Conservation (phyloP, 73 alveolate genomes). For the Durusdinium trenchii region DNA sequence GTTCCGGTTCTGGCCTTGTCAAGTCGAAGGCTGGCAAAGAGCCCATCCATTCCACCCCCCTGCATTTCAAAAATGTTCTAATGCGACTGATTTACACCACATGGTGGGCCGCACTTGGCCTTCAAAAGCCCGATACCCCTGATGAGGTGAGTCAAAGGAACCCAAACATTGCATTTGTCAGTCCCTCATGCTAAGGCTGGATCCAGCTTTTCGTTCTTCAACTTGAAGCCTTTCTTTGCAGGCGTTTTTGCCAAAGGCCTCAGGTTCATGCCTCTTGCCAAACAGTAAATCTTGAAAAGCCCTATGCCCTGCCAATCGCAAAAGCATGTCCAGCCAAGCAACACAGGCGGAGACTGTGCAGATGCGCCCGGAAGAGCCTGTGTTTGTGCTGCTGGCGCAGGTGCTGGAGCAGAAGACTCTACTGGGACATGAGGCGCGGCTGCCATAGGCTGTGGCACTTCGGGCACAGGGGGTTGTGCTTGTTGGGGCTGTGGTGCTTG, state of each 20-base stretch:
- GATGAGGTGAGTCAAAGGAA: not conserved
- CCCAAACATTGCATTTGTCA: not conserved
- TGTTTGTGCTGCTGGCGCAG: not conserved
- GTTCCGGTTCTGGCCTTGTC: conserved; percentile 3
- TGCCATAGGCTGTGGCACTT: not conserved
- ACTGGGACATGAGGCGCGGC: not conserved
- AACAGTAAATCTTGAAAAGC: not conserved
- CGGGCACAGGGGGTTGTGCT: not conserved
- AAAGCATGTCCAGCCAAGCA: not conserved
- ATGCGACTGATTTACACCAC: not conserved
- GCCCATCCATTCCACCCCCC: not conserved
- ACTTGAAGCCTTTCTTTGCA: conserved; percentile 46
- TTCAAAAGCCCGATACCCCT: too few species aligned
- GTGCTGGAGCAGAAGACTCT: not conserved
- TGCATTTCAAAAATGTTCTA: not conserved
- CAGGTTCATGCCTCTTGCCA: not conserved
- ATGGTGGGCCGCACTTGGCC: too few species aligned
- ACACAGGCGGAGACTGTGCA: not conserved
- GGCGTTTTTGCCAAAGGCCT: conserved; percentile 55
- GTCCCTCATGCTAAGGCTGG: not conserved
- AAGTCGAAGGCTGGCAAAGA: too few species aligned
- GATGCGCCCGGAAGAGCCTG: conserved; percentile 24
- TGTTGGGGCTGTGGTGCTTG: not conserved
- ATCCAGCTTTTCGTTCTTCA: conserved; percentile 59
- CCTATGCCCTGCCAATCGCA: not conserved